These are phyloP conservation scores for Xylogone sp. DNA, from an alignment of 2,329 filamentous ascomycete species.

Conservation along the genomic window DNA sequence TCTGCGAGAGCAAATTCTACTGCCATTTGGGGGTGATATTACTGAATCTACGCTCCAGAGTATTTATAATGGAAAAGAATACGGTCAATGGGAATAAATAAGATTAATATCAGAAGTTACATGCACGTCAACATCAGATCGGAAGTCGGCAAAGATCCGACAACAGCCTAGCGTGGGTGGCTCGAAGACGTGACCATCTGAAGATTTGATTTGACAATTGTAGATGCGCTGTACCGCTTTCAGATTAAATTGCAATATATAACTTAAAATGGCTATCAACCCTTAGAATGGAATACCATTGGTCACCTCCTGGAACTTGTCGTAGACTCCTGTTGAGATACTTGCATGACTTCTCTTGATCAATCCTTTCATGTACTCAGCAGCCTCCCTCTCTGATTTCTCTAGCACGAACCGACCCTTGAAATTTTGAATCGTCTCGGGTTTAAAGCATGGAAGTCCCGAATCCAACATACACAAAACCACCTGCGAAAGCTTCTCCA, in stretches of 20 bases:
- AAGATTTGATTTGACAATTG: not conserved
- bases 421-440: slow-evolving; percentile 90
- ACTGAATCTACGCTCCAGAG: not conserved
- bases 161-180: not conserved
- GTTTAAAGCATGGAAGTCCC: slow-evolving; percentile 95
- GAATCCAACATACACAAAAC: slow-evolving; percentile 95
- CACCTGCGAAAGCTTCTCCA: slow-evolving; percentile 84
- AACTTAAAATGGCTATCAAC: not conserved
- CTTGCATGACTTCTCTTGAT: slow-evolving; percentile 88
- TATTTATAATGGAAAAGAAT: not conserved
- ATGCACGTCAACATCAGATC: not conserved
- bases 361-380: slow-evolving; percentile 86
- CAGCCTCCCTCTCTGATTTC: slow-evolving; percentile 86
- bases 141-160: not conserved
- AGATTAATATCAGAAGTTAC: not conserved
- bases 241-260: not conserved
- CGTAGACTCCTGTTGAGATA: slow-evolving; percentile 91
- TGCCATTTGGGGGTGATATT: slow-evolving; percentile 3
- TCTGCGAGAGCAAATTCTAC: slow-evolving; percentile 13
- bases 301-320: slow-evolving; percentile 95
- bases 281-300: slow-evolving; percentile 87
- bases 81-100: no score
- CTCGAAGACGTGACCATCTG: not conserved
- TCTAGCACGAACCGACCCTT: slow-evolving; percentile 89
- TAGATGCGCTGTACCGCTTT: not conserved